phyloP scores from a whole-genome alignment of 345 rosid genomes.

The Citrus mangshanensis region DNA sequence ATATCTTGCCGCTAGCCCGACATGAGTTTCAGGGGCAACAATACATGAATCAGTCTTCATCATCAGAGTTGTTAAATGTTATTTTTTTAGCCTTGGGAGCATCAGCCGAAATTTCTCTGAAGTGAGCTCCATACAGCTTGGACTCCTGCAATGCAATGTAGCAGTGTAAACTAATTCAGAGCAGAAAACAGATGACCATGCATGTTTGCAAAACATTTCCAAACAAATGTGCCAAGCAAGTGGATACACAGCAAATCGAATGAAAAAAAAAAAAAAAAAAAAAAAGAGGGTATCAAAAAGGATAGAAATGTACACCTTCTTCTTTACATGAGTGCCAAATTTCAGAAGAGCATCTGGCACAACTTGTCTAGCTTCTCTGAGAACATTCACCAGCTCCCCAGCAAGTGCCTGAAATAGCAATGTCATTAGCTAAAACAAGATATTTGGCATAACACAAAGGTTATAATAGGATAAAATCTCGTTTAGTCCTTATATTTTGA shows the following conservation, averaged over 20 bases:
- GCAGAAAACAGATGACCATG: not conserved
- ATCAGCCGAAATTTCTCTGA: slow-evolving; percentile 79
- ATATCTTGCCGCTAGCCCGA: not conserved
- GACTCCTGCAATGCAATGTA: slow-evolving; percentile 58
- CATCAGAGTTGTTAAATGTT: slow-evolving; percentile 68
- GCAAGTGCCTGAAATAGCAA: slow-evolving; percentile 62
- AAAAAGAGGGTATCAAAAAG: too few relatives aligned
- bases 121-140: slow-evolving; percentile 92
- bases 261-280: too few relatives aligned
- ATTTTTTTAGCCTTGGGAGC: slow-evolving; percentile 87
- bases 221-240: not conserved
- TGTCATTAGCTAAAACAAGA: not conserved
- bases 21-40: not conserved
- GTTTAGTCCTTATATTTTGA: too few relatives aligned
- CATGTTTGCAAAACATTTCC: not conserved
- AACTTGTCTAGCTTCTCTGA: slow-evolving; percentile 82
- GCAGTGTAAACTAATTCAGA: not conserved
- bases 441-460: not conserved
- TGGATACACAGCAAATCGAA: not conserved
- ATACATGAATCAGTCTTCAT: slow-evolving; percentile 45
- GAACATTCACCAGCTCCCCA: slow-evolving; percentile 94
- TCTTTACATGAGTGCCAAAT: slow-evolving; percentile 95
- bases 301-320: slow-evolving; percentile 48
- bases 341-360: slow-evolving; percentile 80
- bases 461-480: too few relatives aligned